Base-by-base conservation (phyloP, 805 yeast species). In the Pichia phayaonensis region DNA sequence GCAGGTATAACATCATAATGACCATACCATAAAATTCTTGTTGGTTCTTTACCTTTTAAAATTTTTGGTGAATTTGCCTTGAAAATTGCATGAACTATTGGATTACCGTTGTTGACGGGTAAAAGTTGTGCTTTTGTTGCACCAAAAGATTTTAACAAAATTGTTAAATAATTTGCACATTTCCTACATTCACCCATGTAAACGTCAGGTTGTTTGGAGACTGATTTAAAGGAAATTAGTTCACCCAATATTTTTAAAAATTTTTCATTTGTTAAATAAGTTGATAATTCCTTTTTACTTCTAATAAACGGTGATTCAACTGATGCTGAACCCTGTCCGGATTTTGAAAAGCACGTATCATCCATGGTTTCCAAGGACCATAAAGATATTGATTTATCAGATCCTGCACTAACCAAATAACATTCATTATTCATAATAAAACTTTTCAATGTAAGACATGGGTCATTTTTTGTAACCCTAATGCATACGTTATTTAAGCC, bases 1-100 rank as follows among this genome's bases (percentile, higher is more conserved):
- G 95, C 95, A 52, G 85, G 86, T 40, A 92, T 89, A 26, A 92
- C 97, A 67, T 92, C 99, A 63, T 94, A 92, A 71, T 92, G 99
- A 1, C 96, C 98, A 66, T 92, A 92, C 85, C 95, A 92, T 45
- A 92, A 65, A 5, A 89, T 73, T 50, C 86, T 71, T 44, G 80
- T 53, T 13, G 47, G 39, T 10, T 47, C 45, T 15, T 8, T 15
- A 13, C 40, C 44, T 39, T 45, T 20, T 6, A 40, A 18, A 20
- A 13, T 11, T 40, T 51, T 44, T n/a, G 39, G 44, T 12, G 59
- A 55, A 47, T 75, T 78, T 5, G 80, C 80, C 50, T 70, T 69
- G 66, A 92, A 92, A 10, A 72, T 69, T 0, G 94, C 94, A 60
- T 79, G 83, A 0, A 92, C 92, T 2, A 90, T 79, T 0, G 99